A percentile compares a stretch with the other conserved stretches of the same genome.
These are phyloP conservation scores for Rubia balearica DNA, from an alignment of 305 asterid genomes.

Conservation along the genomic window DNA sequence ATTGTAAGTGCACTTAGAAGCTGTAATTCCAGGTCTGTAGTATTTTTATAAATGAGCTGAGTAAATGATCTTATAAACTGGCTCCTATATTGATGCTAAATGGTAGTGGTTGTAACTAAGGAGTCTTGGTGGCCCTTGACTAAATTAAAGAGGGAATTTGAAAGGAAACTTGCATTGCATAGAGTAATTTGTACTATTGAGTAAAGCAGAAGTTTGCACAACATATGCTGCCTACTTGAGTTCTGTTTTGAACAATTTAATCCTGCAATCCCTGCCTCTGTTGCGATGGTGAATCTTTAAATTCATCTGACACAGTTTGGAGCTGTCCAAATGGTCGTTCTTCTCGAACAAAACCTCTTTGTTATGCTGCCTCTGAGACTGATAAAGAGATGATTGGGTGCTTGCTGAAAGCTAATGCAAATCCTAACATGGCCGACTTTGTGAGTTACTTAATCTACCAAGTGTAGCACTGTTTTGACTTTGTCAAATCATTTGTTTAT, in stretches of 20 bases:
- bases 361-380: slow-evolving; percentile 9
- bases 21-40: background rate
- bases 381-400: slow-evolving; percentile 3
- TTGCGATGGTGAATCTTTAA: background rate
- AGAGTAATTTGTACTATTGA: background rate
- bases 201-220: background rate
- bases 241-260: background rate
- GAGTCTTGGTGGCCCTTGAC: background rate
- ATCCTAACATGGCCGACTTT: slow-evolving; percentile 10
- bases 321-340: slow-evolving; percentile 16
- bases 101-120: background rate
- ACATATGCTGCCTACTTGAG: background rate
- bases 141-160: background rate
- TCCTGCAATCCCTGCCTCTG: background rate
- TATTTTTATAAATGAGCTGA: background rate
- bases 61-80: background rate
- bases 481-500: background rate
- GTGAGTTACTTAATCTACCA: background rate
- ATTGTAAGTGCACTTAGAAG: background rate
- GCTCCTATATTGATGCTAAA: background rate
- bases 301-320: slow-evolving; percentile 12
- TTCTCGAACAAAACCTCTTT: slow-evolving; percentile 10
- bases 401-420: slow-evolving; percentile 18
- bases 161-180: background rate
- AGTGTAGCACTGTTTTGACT: background rate